Evolutionary conservation across 805 yeast species (phyloP), one percentile per base, ranked within the genome.

Genomic region (Cyberlindnera amylophila): DNA sequence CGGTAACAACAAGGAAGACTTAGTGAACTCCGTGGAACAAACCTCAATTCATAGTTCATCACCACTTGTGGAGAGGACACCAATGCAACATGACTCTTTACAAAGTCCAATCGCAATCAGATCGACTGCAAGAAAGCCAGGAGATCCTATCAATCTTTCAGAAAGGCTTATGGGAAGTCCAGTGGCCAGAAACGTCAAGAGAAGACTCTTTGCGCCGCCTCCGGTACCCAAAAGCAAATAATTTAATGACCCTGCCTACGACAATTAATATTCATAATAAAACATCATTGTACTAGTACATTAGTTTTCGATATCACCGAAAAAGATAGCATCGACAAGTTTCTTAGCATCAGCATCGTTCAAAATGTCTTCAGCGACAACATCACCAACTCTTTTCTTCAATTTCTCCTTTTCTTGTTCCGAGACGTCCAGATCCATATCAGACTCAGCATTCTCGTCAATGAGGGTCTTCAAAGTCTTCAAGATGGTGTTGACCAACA

Each of bases 311-410:
- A 58, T 42, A 53, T 82, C 90, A 8, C 91, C 95, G 58, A 85
- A 82, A 59, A 84, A 85, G 10, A 86, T 73, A 6, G 89, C 89
- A 46, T 76, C 69, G 23, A 72, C 71, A 12, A 85, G 67, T 33
- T 66, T 72, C 46, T 64, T 67, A 2, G 79, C 77, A 5, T 67
- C 75, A 2, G 64, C 61, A 45, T 75, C 72, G 30, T 70, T 66
- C 14, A 71, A 50, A 3, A 87, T 67, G 21, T 63, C 65, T 6
- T 70, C 64, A 2, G 85, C 70, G 41, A 88, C 64, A 0, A 71
- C 63, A 13, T 66, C 70, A 35, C 96, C 96, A 14, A 86, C 69
- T 55, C 85, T 75, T 4, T 71, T 74, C 6, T 54, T 65, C 36
- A 86, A 61, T 53, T 74, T 81, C 2, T 54, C 50, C 34, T 59